Percentiles rank a stretch among this genome's conserved stretches.
phyloP scores from a whole-genome alignment of 495 filamentous ascomycete genomes.

The Xylaria castorea region DNA sequence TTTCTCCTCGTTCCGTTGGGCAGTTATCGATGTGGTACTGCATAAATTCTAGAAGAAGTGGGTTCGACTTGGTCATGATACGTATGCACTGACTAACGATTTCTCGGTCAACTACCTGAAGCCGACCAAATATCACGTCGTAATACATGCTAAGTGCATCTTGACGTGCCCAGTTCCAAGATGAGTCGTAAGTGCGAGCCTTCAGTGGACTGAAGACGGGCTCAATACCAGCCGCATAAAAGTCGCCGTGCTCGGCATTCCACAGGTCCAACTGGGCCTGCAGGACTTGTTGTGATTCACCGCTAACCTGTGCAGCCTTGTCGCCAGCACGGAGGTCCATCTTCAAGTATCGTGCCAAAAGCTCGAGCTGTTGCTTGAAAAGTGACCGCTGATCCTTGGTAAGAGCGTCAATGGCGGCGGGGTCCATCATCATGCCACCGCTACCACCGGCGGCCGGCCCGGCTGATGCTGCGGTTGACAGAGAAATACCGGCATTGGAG shows the following conservation, averaged over 20 bases:
- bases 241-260: conserved; percentile 93
- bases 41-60: conserved; percentile 96
- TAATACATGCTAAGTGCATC: conserved; percentile 99
- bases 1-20: conserved; percentile 94
- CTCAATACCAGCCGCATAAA: conserved; percentile 94
- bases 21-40: conserved; percentile 99
- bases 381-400: conserved; percentile 94
- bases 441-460: conserved; percentile 76
- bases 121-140: conserved; percentile 96
- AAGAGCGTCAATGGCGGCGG: conserved; percentile 92
- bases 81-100: conserved; percentile 98
- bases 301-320: conserved; percentile 83
- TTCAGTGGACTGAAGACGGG: conserved; percentile 92
- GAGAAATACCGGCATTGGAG: conserved; percentile 78
- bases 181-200: conserved; percentile 95
- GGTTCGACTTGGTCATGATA: conserved; percentile 99
- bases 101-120: conserved; percentile 92
- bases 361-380: conserved; percentile 97
- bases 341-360: conserved; percentile 94
- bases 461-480: conserved; percentile 74
- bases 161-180: conserved; percentile 99
- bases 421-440: conserved; percentile 98
- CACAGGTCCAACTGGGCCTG: conserved; percentile 94
- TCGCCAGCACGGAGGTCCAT: conserved; percentile 94
- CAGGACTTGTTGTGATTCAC: conserved; percentile 82